A percentile compares a stretch with the other conserved stretches of the same genome.
Conservation (phyloP, 768 basidiomycete species). For the Termitomyces heimii region DNA sequence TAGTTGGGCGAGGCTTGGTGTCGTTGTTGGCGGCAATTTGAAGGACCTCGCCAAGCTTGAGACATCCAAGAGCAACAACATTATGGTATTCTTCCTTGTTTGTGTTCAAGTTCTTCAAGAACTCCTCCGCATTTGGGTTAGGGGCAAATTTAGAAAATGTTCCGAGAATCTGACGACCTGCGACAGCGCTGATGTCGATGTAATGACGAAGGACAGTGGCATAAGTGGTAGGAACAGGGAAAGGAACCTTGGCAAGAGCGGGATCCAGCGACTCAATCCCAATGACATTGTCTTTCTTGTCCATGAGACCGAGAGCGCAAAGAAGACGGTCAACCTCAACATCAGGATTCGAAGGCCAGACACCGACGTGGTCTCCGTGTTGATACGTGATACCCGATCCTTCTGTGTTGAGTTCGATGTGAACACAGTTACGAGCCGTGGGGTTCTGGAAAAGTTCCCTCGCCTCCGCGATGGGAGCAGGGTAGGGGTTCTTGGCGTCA, state of each 20-base stretch:
- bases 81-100: conserved; percentile 84
- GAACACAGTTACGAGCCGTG: conserved; percentile 85
- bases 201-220: conserved; percentile 92
- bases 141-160: conserved; percentile 87
- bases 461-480: conserved; percentile 71
- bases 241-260: conserved; percentile 95
- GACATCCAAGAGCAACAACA: conserved; percentile 74
- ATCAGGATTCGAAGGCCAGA: conserved; percentile 96
- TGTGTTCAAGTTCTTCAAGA: conserved; percentile 70
- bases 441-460: conserved; percentile 80
- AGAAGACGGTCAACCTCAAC: conserved; percentile 87
- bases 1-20: conserved; percentile 45
- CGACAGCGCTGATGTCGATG: conserved; percentile 92
- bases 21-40: conserved; percentile 87
- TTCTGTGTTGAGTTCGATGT: conserved; percentile 90
- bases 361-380: conserved; percentile 95
- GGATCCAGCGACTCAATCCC: conserved; percentile 97
- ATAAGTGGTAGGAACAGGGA: conserved; percentile 96
- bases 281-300: conserved; percentile 79
- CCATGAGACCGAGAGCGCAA: conserved; percentile 74
- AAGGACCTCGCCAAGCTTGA: conserved; percentile 91
- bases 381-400: conserved; percentile 98
- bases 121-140: conserved; percentile 64
- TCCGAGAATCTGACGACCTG: conserved; percentile 90
- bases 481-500: conserved; percentile 96